Evolutionary conservation across 257 asterid genomes (phyloP).

Genomic region (Capsicum baccatum): DNA sequence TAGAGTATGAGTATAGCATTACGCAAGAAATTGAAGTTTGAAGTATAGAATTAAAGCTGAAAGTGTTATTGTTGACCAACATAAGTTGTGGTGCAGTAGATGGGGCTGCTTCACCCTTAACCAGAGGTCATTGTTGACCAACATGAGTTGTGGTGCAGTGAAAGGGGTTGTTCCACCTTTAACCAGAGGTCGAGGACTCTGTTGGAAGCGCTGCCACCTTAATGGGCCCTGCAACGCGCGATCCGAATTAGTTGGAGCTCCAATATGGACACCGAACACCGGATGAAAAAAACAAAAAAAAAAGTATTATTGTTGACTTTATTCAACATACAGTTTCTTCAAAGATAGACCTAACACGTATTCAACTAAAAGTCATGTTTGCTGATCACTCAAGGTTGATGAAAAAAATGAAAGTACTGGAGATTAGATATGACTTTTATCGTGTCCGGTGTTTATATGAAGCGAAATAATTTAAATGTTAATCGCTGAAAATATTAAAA

Average conservation of each 20-base stretch:
- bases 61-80: no score
- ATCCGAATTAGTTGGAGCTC: no score
- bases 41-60: not conserved
- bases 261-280: no score
- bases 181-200: no score
- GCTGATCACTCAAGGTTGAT: not conserved
- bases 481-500: not conserved
- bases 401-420: not conserved
- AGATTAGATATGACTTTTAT: not conserved
- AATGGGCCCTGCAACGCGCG: no score
- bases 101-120: no score
- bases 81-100: no score
- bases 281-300: no score
- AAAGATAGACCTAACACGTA: not conserved
- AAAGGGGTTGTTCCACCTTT: no score
- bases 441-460: not conserved
- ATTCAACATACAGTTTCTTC: not conserved
- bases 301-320: slow-evolving; percentile 1
- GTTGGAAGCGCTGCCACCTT: no score
- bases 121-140: no score
- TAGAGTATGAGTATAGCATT: not conserved
- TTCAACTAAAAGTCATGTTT: not conserved
- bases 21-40: not conserved
- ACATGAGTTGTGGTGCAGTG: no score
- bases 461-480: not conserved